Base-by-base conservation (phyloP, 1,139 yeast species). In the Yamadazyma spencermartinsiae region DNA sequence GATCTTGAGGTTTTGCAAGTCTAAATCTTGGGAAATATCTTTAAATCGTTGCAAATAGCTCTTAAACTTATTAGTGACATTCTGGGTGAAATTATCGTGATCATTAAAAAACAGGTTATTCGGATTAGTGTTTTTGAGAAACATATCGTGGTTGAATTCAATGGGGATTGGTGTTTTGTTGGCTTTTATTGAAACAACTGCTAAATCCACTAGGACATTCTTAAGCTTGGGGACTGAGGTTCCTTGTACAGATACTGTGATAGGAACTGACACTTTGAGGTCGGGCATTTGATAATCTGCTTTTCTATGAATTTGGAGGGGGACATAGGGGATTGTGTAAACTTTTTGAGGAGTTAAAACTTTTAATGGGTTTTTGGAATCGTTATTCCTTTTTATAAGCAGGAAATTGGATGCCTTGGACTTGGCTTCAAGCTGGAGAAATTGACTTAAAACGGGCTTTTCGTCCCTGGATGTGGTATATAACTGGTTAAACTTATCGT, bases 131-230 rank as follows among this genome's bases (percentile, higher is more conserved):
- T 60, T 56, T 14, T 50, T 50, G 43, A 61, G 66, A 11, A 71
- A 53, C 54, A 68, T 57, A 31, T 63, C 68, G 44, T 68, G 74
- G 44, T 63, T 65, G 37, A 72, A 55, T 42, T 71, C 76, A 13
- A 71, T 44, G 1, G 76, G 76, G 14, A 71, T 61, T 10, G 60
- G 56, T 20, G 51, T 56, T 8, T 24, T 15, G 9, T 56, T 54
- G 2, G 74, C 63, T 31, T 60, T 50, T 11, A 69, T 45, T 1
- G 74, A 64, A 11, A 62, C 45, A 1, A 58, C 70, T 9, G 59
- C 60, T 33, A 71, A 53, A 35, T 69, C 74, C 2, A 61, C 58
- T 4, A 41, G 33, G 3, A 68, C 40, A 0, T 45, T 29, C 44
- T 65, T 67, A 33, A 71, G 50, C 26, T 60, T 61, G 2, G 74